phyloP scores from a whole-genome alignment of 2,329 filamentous ascomycete species.

The Chalaropsis thielavioides region DNA sequence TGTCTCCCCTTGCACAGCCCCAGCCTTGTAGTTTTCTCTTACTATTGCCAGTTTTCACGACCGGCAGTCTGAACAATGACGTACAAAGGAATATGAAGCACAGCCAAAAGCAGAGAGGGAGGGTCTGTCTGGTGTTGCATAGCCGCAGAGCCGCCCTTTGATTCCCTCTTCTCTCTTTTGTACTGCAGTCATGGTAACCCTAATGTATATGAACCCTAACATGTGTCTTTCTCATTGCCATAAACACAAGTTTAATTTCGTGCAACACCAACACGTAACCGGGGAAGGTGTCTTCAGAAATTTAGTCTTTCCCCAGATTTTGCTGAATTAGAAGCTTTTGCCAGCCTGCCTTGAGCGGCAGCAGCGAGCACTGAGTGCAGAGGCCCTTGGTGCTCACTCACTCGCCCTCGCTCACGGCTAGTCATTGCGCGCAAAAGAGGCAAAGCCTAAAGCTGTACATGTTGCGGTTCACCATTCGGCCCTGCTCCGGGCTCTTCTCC shows the following conservation, averaged over 20 bases:
- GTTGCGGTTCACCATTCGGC: background rate
- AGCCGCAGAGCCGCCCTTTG: constrained; percentile 4
- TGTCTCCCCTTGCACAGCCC: background rate
- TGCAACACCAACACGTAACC: too few species aligned
- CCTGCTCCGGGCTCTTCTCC: constrained; percentile 2
- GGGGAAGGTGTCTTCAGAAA: background rate
- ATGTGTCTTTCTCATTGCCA: background rate
- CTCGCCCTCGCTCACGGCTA: too few species aligned
- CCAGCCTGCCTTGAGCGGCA: too few species aligned
- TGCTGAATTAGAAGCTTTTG: background rate
- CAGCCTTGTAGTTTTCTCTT: background rate
- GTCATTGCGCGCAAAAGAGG: background rate
- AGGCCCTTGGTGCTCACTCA: background rate
- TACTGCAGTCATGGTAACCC: background rate
- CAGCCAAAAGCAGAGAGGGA: background rate
- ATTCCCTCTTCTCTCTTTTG: background rate
- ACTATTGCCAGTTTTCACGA: background rate
- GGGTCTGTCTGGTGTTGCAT: background rate
- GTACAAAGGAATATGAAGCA: background rate
- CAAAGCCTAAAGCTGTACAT: background rate
- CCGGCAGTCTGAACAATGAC: background rate
- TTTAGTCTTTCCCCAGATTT: background rate
- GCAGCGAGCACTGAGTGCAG: too few species aligned
- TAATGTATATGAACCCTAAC: background rate
- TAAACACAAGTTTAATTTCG: too few species aligned